Evolutionary conservation across 495 filamentous ascomycete species (phyloP).

Genomic region (Immersiella caudata): DNA sequence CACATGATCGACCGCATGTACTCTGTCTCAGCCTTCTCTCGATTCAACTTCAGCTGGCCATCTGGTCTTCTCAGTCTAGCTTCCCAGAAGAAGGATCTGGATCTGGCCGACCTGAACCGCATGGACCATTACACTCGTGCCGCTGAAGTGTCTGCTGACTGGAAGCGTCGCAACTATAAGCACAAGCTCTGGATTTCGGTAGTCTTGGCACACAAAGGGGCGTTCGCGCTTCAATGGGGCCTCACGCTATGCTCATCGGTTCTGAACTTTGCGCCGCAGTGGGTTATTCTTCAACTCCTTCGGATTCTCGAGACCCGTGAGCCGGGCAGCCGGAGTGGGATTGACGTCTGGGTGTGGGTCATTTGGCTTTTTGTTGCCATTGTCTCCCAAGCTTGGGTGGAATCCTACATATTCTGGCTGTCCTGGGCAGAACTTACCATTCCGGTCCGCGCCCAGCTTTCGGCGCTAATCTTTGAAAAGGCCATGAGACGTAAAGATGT

Average conservation of each 20-base stretch:
- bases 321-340: conserved; percentile 42
- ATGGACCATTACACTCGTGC: conserved; percentile 55
- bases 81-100: conserved; percentile 57
- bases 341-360: conserved; percentile 69
- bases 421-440: conserved; percentile 64
- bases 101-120: conserved; percentile 61
- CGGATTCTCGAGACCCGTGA: conserved; percentile 61
- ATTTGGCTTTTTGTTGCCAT: conserved; percentile 61
- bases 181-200: conserved; percentile 66
- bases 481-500: conserved; percentile 79
- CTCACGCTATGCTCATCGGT: conserved; percentile 57
- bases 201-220: conserved; percentile 54
- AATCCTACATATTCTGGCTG: conserved; percentile 66
- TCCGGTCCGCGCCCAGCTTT: conserved; percentile 69
- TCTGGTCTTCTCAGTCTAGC: conserved; percentile 55
- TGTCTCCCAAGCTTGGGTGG: conserved; percentile 58
- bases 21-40: conserved; percentile 60
- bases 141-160: conserved; percentile 49
- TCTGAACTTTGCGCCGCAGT: conserved; percentile 69
- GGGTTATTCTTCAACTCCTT: conserved; percentile 67
- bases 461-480: conserved; percentile 75
- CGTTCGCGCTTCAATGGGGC: conserved; percentile 57
- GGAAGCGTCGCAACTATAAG: conserved; percentile 53
- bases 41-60: conserved; percentile 69
- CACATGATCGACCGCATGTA: conserved; percentile 64